These are phyloP conservation scores for Trichoderma breve DNA, from an alignment of 2,329 filamentous ascomycete genomes.

Conservation along the genomic window DNA sequence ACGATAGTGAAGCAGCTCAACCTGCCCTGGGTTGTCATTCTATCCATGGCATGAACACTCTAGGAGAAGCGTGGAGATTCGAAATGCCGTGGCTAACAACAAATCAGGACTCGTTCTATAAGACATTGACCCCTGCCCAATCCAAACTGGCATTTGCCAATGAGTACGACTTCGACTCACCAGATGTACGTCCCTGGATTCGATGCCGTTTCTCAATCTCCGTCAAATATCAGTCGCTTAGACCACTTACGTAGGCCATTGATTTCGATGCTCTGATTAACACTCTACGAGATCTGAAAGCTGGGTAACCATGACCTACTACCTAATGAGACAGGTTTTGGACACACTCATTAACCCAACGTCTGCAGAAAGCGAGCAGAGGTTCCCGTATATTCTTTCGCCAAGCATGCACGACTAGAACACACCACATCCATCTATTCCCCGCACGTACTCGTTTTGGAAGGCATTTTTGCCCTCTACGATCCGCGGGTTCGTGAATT, in stretches of 20 bases:
- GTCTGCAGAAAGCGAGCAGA: conserved; percentile 72
- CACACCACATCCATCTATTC: conserved; percentile 90
- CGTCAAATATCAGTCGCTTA: not conserved
- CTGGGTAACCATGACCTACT: conserved; percentile 62
- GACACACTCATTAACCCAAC: not conserved
- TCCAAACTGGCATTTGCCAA: conserved; percentile 80
- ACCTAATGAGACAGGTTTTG: conserved; percentile 7
- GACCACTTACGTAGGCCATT: conserved; percentile 57
- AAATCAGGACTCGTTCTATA: conserved; percentile 93
- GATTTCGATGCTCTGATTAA: conserved; percentile 90
- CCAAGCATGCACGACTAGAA: conserved; percentile 77
- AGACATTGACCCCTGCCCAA: conserved; percentile 75
- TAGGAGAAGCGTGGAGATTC: conserved; percentile 11
- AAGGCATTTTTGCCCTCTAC: conserved; percentile 94
- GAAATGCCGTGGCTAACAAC: conserved; percentile 25
- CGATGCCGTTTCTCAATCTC: not conserved
- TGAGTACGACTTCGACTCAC: conserved; percentile 94
- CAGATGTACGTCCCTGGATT: conserved; percentile 52
- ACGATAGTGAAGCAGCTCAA: conserved; percentile 88
- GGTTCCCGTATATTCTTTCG: conserved; percentile 93
- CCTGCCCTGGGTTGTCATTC: conserved; percentile 94
- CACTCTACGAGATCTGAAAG: conserved; percentile 78
- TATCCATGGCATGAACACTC: conserved; percentile 74
- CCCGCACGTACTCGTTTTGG: conserved; percentile 89
- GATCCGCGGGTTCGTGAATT: conserved; percentile 82